Base-by-base conservation (phyloP, 805 yeast species). In the Starmerella kuoi region DNA sequence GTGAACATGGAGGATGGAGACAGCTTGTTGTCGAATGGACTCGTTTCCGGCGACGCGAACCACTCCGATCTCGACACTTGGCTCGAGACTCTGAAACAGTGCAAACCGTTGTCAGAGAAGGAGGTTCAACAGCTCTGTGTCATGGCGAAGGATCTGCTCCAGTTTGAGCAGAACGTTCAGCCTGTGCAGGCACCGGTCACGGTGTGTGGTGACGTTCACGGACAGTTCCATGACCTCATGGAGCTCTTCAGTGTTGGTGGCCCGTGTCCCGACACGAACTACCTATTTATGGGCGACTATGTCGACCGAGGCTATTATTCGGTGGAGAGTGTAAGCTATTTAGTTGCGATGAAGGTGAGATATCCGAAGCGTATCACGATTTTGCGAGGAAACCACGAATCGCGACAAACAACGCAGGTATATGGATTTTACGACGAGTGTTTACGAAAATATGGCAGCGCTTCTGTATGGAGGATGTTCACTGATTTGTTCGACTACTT, bases 361-460 rank as follows among this genome's bases (percentile, higher is more conserved):
- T 87, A 79, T 64, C 95, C 95, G 41, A 79, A 76, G 59, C 76
- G 95, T 69, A 82, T 87, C 61, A 87, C 96, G 15, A 85, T 87
- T 50, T 72, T 87, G 60, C 75, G 96, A 67, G 96, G 96, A 44
- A 87, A 87, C 62, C 96, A 87, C 64, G 96, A 87, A 65, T 79
- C 91, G 30, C 79, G 96, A 60, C 96, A 87, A 64, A 87, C 87
- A 60, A 87, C 96, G 39, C 96, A 87, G 65, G 95, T 87, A 44
- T 87, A 87, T 60, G 95, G 96, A 31, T 87, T 87, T 62, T 87
- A 87, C 64, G 96, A 87, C 62, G 96, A 87, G 67, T 87, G 96
- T 65, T 72, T 87, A 61, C 76, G 95, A 59, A 87, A 87, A 61
- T 87, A 87, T 61, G 96, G 95, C 40, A 74, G 82, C 43, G 94